phyloP scores from a whole-genome alignment of 345 rosid genomes.

The Ricinus communis region DNA sequence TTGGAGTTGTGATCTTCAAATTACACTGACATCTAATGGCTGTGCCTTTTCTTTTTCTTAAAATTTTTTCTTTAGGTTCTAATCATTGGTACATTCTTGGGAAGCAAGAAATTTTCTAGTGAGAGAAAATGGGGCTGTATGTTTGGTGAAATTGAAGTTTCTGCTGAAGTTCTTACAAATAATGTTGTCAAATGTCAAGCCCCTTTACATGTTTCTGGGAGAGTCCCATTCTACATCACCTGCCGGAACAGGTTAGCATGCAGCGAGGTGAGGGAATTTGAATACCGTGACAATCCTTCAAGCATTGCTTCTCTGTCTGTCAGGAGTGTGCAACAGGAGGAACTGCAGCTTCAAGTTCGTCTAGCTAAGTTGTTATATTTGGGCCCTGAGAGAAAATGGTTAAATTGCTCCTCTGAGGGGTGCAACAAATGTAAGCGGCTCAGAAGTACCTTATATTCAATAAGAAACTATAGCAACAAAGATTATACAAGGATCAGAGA shows the following conservation, averaged over 20 bases:
- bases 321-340: conserved; percentile 27
- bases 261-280: conserved; percentile 74
- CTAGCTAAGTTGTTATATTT: conserved; percentile 43
- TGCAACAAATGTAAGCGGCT: conserved; percentile 46
- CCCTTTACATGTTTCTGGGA: conserved; percentile 54
- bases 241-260: conserved; percentile 67
- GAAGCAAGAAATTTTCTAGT: conserved; percentile 39
- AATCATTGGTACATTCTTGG: conserved; percentile 53
- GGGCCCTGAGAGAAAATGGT: conserved; percentile 26
- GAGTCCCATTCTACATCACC: conserved; percentile 65
- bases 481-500: conserved; percentile 19
- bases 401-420: conserved; percentile 35
- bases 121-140: conserved; percentile 59
- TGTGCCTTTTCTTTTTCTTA: conserved; percentile 9
- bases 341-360: conserved; percentile 41
- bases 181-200: conserved; percentile 54
- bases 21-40: conserved; percentile 6
- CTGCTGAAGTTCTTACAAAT: conserved; percentile 55
- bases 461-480: conserved; percentile 10
- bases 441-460: conserved; percentile 34
- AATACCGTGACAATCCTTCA: conserved; percentile 50
- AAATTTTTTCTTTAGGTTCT: conserved; percentile 34
- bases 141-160: conserved; percentile 74
- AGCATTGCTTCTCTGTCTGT: conserved; percentile 14
- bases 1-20: conserved; percentile 2